Evolutionary conservation across 805 yeast species (phyloP).

Genomic region (Yarrowia sp.): DNA sequence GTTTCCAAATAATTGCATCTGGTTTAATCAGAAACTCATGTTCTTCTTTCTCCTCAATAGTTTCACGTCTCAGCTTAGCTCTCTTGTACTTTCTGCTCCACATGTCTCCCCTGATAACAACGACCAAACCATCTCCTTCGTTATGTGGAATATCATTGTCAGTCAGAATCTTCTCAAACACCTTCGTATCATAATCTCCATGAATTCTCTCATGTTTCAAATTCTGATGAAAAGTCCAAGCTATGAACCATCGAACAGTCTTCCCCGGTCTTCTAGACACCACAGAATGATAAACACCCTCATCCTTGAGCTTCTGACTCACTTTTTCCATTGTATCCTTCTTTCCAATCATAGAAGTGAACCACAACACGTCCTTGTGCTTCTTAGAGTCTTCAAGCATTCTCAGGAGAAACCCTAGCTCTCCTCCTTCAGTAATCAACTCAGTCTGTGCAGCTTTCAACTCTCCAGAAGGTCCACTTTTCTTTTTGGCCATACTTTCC

Average conservation of each 20-base stretch:
- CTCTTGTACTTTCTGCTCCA: conserved; percentile 31
- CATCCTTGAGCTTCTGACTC: not conserved
- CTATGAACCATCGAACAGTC: conserved; percentile 23
- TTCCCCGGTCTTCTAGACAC: conserved; percentile 19
- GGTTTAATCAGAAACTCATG: conserved; percentile 1
- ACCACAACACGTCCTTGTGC: conserved; percentile 6
- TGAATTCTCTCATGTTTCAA: not conserved
- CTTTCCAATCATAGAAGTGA: conserved; percentile 30
- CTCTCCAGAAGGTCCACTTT: not conserved
- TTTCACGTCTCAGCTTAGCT: conserved; percentile 15
- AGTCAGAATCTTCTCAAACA: conserved; percentile 3
- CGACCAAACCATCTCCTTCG: not conserved
- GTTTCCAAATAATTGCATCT: not conserved
- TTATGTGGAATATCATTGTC: conserved; percentile 14
- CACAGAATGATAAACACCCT: not conserved
- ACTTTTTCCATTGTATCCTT: conserved; percentile 21
- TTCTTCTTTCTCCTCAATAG: not conserved
- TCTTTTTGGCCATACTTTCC: conserved; percentile 6
- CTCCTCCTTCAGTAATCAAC: conserved; percentile 8
- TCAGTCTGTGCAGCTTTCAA: conserved; percentile 22
- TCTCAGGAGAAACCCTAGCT: not conserved
- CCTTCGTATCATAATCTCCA: not conserved
- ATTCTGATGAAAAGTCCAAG: conserved; percentile 6
- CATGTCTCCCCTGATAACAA: conserved; percentile 1
- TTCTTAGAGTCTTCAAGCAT: conserved; percentile 9